phyloP scores from a whole-genome alignment of 768 basidiomycete genomes.

The Lactarius sp. region DNA sequence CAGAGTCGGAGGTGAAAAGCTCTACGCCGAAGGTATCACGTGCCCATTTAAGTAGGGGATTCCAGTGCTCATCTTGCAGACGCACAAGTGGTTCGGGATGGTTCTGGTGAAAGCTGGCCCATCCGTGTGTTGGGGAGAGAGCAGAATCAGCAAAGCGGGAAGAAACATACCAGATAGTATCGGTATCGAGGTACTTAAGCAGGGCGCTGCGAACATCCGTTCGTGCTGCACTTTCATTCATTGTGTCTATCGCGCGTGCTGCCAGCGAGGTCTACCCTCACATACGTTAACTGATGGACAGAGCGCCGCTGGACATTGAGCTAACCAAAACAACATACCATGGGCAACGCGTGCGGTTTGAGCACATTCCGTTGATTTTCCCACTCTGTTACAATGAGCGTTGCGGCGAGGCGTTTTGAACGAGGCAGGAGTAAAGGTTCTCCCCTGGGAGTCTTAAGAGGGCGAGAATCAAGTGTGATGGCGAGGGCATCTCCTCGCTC shows the following conservation, averaged over 20 bases:
- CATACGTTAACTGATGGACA: background rate
- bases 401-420: conserved; percentile 66
- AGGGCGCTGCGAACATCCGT: conserved; percentile 61
- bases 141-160: background rate
- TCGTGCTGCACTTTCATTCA: conserved; percentile 52
- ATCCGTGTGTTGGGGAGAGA: conserved; percentile 4
- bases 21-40: conserved; percentile 59
- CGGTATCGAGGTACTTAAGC: conserved; percentile 86
- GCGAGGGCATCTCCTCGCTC: conserved; percentile 46
- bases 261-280: conserved; percentile 75
- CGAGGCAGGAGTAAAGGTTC: conserved; percentile 65
- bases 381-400: conserved; percentile 94
- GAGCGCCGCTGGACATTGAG: background rate
- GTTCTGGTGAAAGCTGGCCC: conserved; percentile 72
- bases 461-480: conserved; percentile 75
- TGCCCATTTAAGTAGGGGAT: conserved; percentile 80
- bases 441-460: conserved; percentile 88
- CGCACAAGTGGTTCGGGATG: conserved; percentile 68
- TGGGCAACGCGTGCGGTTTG: conserved; percentile 87
- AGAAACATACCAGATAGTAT: conserved; percentile 74
- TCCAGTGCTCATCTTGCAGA: conserved; percentile 83
- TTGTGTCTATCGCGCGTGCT: conserved; percentile 82
- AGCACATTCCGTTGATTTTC: conserved; percentile 82
- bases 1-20: conserved; percentile 63
- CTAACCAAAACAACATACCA: conserved; percentile 47